Evolutionary conservation across 2,329 filamentous ascomycete genomes (phyloP), one percentile per base, ranked within the genome.

Genomic region (Dactylellina parvicollis): DNA sequence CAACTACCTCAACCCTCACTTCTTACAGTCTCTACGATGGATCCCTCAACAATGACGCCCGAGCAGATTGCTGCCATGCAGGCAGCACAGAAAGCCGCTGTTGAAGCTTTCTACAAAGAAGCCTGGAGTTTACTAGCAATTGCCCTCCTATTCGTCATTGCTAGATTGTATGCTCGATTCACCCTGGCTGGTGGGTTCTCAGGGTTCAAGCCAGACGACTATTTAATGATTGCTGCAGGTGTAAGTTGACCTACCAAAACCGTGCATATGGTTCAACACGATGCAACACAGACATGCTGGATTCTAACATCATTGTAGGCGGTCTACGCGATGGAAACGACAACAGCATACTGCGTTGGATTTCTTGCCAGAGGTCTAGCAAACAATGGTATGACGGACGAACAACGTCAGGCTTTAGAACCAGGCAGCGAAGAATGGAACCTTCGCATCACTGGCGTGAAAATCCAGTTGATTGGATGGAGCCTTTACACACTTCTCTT

Each of bases 171-270:
- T 56, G 82, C 85, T 8, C 81, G 87, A 49, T 80, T 84, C 75
- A 80, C 78, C 30, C 79, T 81, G 9, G 83, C 84, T 1, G 86
- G 87, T 12, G 70, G 70, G 5, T 79, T 83, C 36, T 80, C 79
- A 62, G 81, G 82, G n/a, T 83, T 89, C 62, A 82, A 83, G 75
- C 80, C 83, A 0, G 87, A 89, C 78, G 87, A 89, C 73, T 88
- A 86, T 76, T 77, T 89, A 28, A 86, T 88, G 79, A 79, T 84
- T 46, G n/a, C 86, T 16, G 86, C 84, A 3, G 82, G 82, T 71
- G 85, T 87, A 78, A 76, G 83, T 77, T n/a, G n/a, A 38, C 12
- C 30, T 38, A 14, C 10, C 34, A 14, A 38, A n/a, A n/a, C n/a
- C n/a, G n/a, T 32, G 12, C 12, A 32, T 32, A 32, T 32, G 30